Base-by-base conservation (phyloP, 2,329 filamentous ascomycete genomes). In the Hymenoscyphus fructigenus region DNA sequence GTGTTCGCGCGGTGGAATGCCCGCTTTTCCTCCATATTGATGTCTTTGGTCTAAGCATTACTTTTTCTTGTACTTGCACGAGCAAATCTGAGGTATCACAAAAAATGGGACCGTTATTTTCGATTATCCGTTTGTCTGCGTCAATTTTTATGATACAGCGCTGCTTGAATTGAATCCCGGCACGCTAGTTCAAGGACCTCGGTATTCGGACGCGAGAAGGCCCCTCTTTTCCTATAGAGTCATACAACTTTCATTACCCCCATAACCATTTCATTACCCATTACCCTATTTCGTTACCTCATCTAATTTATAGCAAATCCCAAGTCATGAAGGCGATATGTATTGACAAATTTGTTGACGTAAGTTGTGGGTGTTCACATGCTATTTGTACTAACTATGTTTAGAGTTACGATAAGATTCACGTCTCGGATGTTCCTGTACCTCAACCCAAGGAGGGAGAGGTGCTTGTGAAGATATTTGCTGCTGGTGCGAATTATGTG, bases 401-500 rank as follows among this genome's bases (percentile, higher is more conserved):
- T 12, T 34, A 70, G 68, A 60, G 70, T 69, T 67, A 71, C 66
- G 65, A 69, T 72, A 72, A 77, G 14, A 66, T 79, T 32, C 65
- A 63, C 41, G 76, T 76, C 62, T 78, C 67, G 26, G 70, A 72
- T 50, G 71, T 75, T 61, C 74, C 78, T 5, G 64, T 67, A 12
- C 79, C 79, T 10, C 63, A 70, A 17, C 71, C 76, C 3, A 74
- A 75, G 36, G 65, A 74, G 10, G 71, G 74, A 34, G 74, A 81
- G 65, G 76, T 80, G 38, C 69, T 84, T 20, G 74, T 86, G 47
- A 77, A 77, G 62, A 80, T 87, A 60, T 82, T 82, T 1, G 84
- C 85, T 65, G 82, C 82, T 62, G 83, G 84, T 3, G 77, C 86
- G 26, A 87, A 87, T 62, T 86, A 86, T 71, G 84, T 87, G 58